Conservation (phyloP, 2,329 filamentous ascomycete species). For the Reticulascus tulasneorum region DNA sequence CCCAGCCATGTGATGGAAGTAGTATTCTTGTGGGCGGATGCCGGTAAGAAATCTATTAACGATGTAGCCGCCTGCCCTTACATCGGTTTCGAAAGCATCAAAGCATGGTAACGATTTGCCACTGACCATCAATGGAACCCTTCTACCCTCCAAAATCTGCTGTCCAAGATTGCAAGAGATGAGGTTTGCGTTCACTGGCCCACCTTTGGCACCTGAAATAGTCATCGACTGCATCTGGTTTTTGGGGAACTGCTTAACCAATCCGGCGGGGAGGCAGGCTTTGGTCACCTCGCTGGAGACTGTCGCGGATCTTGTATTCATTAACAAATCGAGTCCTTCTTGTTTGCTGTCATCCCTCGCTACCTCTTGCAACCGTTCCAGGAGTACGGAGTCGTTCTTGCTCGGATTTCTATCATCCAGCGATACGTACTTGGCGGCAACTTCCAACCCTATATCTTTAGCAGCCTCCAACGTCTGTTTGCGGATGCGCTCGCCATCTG, state of each 20-base stretch:
- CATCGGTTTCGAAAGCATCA: constrained; percentile 82
- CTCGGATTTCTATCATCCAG: constrained; percentile 61
- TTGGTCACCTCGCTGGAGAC: constrained; percentile 77
- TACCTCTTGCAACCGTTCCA: constrained; percentile 80
- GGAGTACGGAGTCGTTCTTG: constrained; percentile 66
- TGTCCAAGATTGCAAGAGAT: constrained; percentile 98
- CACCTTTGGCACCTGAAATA: constrained; percentile 90
- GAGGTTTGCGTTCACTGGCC: constrained; percentile 87
- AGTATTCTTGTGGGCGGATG: constrained; percentile 95
- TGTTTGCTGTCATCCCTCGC: constrained; percentile 89
- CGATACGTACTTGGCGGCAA: constrained; percentile 85
- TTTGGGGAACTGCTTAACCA: constrained; percentile 88
- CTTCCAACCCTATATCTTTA: constrained; percentile 66
- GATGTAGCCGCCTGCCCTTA: constrained; percentile 89
- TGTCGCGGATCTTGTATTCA: constrained; percentile 64
- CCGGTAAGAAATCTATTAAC: constrained; percentile 96
- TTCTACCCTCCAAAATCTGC: constrained; percentile 89
- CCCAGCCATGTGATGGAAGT: constrained; percentile 99
- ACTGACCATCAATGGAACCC: constrained; percentile 96
- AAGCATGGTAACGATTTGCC: constrained; percentile 96
- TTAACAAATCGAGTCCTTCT: constrained; percentile 81
- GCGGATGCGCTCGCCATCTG: constrained; percentile 69
- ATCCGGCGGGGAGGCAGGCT: constrained; percentile 73
- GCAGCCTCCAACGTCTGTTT: constrained; percentile 66
- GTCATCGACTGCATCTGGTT: constrained; percentile 99